phyloP scores from a whole-genome alignment of 495 filamentous ascomycete species.

The Xylaria longipes region DNA sequence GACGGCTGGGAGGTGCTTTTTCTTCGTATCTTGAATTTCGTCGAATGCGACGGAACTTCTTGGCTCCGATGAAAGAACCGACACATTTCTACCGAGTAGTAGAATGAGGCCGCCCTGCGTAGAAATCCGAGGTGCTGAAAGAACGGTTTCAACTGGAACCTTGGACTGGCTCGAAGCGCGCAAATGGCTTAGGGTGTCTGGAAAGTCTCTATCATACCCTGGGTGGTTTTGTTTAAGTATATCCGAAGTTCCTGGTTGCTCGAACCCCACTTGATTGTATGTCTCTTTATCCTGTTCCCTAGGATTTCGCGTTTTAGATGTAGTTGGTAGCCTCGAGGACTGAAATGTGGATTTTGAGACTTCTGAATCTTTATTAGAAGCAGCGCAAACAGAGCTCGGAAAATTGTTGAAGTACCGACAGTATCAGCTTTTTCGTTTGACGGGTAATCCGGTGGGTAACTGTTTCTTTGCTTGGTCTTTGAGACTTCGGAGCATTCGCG shows the following conservation, averaged over 20 bases:
- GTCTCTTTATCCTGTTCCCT: constrained; percentile 3
- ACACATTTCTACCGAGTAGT: neutral
- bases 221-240: neutral
- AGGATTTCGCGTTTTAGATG: constrained; percentile 13
- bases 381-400: neutral
- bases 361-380: neutral
- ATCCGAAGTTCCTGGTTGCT: constrained; percentile 18
- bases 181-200: neutral
- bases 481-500: neutral
- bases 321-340: constrained; percentile 18
- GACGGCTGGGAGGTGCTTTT: neutral
- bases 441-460: no score
- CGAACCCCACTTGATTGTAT: constrained; percentile 5
- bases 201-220: neutral
- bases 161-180: neutral
- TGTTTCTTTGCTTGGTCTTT: neutral
- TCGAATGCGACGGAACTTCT: neutral
- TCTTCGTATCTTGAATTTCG: neutral
- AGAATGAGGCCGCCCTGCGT: neutral
- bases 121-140: neutral
- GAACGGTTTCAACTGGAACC: neutral
- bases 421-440: neutral
- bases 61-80: neutral
- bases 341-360: neutral
- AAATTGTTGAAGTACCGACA: constrained; percentile 27